phyloP scores from a whole-genome alignment of 164 flowering plant genomes.

The Chimonanthus salicifolius region DNA sequence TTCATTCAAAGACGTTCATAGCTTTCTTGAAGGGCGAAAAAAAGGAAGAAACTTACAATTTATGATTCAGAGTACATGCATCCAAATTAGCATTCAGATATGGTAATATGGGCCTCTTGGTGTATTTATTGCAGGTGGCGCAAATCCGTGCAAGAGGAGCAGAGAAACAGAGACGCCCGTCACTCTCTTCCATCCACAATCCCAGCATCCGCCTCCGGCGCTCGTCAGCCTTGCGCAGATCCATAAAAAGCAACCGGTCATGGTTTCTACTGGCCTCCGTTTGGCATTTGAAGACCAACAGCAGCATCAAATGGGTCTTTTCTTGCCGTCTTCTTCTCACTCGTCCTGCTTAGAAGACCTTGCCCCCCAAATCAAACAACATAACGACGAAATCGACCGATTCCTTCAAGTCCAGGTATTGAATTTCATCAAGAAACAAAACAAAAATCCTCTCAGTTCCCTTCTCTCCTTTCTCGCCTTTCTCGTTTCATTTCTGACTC shows the following conservation, averaged over 20 bases:
- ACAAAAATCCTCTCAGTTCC: background rate
- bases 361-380: slow-evolving; percentile 48
- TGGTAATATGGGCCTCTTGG: background rate
- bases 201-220: slow-evolving; percentile 31
- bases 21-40: background rate
- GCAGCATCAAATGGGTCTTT: slow-evolving; percentile 20
- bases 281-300: slow-evolving; percentile 55
- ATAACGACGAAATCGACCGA: slow-evolving; percentile 64
- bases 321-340: slow-evolving; percentile 15
- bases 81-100: no score
- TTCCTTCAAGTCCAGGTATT: slow-evolving; percentile 70
- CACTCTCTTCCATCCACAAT: slow-evolving; percentile 33
- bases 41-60: background rate
- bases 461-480: background rate
- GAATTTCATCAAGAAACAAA: background rate
- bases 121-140: slow-evolving; percentile 8
- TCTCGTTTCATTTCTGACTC: background rate
- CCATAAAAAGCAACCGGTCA: slow-evolving; percentile 12
- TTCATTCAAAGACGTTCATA: no score
- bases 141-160: slow-evolving; percentile 52
- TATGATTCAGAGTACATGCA: no score
- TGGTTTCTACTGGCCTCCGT: slow-evolving; percentile 68
- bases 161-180: slow-evolving; percentile 37
- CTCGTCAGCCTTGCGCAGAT: slow-evolving; percentile 45
- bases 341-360: slow-evolving; percentile 44